Evolutionary conservation across 805 yeast species (phyloP).

Genomic region (Candida pini): DNA sequence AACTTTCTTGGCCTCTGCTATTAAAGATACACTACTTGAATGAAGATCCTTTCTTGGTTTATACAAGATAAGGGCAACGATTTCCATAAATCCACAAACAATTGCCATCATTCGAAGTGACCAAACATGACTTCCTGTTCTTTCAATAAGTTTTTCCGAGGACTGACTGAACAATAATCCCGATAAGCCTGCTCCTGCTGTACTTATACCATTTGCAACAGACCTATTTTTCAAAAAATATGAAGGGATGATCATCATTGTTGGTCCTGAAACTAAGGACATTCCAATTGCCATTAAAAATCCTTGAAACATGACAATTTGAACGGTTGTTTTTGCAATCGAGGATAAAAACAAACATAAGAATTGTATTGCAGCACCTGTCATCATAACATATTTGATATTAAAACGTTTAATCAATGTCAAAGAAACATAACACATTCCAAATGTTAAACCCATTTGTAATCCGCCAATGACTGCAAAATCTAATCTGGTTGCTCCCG

Average conservation of each 20-base stretch:
- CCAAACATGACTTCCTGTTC: conserved; percentile 39
- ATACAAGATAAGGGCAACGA: conserved; percentile 16
- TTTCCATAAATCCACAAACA: conserved; percentile 21
- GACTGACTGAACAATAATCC: conserved; percentile 43
- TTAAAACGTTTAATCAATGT: conserved; percentile 46
- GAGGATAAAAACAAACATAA: conserved; percentile 40
- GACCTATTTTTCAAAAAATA: conserved; percentile 43
- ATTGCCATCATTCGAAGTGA: conserved; percentile 40
- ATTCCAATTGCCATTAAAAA: conserved; percentile 38
- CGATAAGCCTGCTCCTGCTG: conserved; percentile 49
- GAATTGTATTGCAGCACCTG: conserved; percentile 37
- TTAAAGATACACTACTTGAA: conserved; percentile 12
- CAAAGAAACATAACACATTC: conserved; percentile 52
- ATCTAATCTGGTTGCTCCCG: conserved; percentile 45
- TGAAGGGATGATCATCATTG: conserved; percentile 36
- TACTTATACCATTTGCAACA: conserved; percentile 43
- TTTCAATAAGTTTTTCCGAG: conserved; percentile 35
- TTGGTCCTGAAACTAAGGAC: conserved; percentile 33
- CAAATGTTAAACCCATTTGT: conserved; percentile 49
- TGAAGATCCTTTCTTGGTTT: conserved; percentile 20
- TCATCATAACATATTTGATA: conserved; percentile 36
- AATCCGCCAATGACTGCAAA: conserved; percentile 55
- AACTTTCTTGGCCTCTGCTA: conserved; percentile 13
- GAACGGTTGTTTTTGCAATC: conserved; percentile 35
- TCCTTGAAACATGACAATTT: conserved; percentile 46